Evolutionary conservation across 2,329 filamentous ascomycete genomes (phyloP).

Genomic region (Aspergillus piperis): DNA sequence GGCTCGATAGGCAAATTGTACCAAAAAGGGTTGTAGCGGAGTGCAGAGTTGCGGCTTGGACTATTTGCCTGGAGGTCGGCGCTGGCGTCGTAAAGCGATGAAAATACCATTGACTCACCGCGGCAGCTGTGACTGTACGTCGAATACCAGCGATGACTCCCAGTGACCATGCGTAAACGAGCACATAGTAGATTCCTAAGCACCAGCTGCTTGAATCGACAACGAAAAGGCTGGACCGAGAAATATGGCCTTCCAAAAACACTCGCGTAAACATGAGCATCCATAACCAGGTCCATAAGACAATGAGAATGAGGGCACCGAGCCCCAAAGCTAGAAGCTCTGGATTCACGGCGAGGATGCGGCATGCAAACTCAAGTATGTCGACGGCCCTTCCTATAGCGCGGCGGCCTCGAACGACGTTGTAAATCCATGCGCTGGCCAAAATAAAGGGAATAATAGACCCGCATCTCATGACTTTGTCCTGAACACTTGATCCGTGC

Average conservation of each 20-base stretch:
- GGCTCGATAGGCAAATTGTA: conserved; percentile 83
- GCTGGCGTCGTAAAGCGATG: conserved; percentile 81
- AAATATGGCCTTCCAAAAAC: conserved; percentile 88
- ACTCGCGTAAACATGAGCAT: conserved; percentile 94
- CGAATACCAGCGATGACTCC: conserved; percentile 86
- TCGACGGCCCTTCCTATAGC: conserved; percentile 80
- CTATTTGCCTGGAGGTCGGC: conserved; percentile 76
- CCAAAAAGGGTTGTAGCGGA: conserved; percentile 85
- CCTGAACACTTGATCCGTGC: conserved; percentile 78
- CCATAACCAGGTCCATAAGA: conserved; percentile 94
- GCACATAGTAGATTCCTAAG: conserved; percentile 86
- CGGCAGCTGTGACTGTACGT: conserved; percentile 86
- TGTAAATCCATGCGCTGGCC: conserved; percentile 78
- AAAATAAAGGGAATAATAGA: conserved; percentile 74
- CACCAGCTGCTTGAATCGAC: conserved; percentile 91
- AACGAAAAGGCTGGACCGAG: conserved; percentile 65
- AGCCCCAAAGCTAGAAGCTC: conserved; percentile 83
- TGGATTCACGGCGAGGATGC: conserved; percentile 81
- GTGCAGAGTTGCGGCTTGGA: conserved; percentile 79
- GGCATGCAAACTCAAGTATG: conserved; percentile 89
- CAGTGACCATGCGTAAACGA: conserved; percentile 95
- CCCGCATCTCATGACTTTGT: conserved; percentile 83
- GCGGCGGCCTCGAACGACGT: conserved; percentile 76
- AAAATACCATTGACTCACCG: conserved; percentile 98
- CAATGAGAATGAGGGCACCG: conserved; percentile 70